phyloP scores from a whole-genome alignment of 2,329 filamentous ascomycete genomes.

The Xylaria sp. region DNA sequence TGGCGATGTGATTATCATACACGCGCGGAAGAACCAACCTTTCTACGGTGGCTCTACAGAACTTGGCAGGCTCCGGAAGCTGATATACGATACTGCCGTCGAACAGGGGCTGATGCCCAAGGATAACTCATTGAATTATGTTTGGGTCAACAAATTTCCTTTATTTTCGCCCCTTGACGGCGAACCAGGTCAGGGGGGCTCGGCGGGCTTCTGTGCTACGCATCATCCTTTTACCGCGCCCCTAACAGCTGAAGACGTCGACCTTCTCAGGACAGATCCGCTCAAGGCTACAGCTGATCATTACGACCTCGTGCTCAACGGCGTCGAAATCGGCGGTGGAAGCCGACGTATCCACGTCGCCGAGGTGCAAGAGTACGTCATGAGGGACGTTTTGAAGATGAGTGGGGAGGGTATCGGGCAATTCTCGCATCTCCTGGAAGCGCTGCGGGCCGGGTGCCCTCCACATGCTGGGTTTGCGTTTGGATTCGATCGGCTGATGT shows the following conservation, averaged over 20 bases:
- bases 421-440: conserved; percentile 84
- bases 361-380: conserved; percentile 80
- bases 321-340: conserved; percentile 90
- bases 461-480: conserved; percentile 94
- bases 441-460: conserved; percentile 83
- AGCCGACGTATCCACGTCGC: conserved; percentile 90
- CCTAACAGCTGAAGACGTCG: conserved; percentile 71
- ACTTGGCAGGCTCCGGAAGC: conserved; percentile 74
- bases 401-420: conserved; percentile 72
- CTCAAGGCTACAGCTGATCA: conserved; percentile 79
- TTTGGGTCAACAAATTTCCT: conserved; percentile 91
- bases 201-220: conserved; percentile 80
- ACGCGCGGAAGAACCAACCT: conserved; percentile 72
- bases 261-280: conserved; percentile 74
- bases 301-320: conserved; percentile 96
- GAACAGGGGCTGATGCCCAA: conserved; percentile 61
- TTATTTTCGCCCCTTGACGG: conserved; percentile 76
- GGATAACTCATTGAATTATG: conserved; percentile 65
- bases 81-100: conserved; percentile 72
- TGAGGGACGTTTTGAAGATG: conserved; percentile 85
- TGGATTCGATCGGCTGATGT: conserved; percentile 86
- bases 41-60: conserved; percentile 72
- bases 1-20: conserved; percentile 81
- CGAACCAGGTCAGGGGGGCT: conserved; percentile 80
- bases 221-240: conserved; percentile 98